Evolutionary conservation across 2,329 filamentous ascomycete genomes (phyloP).

Genomic region (Periconia macrospinosa): DNA sequence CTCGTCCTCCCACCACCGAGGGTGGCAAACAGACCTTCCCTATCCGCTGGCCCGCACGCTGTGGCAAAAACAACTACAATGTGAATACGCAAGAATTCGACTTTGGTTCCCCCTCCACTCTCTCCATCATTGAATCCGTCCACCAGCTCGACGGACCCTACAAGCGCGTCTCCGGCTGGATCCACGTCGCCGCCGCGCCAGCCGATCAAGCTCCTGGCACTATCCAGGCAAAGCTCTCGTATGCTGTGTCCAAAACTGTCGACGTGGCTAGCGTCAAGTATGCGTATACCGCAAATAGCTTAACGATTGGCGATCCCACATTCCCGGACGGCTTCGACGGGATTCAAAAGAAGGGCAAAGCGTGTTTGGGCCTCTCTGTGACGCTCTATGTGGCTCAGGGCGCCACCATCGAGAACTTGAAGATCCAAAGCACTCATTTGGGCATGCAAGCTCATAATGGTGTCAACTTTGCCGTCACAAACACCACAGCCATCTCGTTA

Average conservation of each 20-base stretch:
- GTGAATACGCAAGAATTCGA: constrained; percentile 32
- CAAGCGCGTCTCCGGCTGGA: constrained; percentile 41
- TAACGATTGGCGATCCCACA: constrained; percentile 30
- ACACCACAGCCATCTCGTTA: constrained; percentile 33
- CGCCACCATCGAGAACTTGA: constrained; percentile 35
- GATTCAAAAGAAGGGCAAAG: constrained; percentile 17
- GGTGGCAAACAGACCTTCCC: constrained; percentile 27
- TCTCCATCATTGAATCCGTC: constrained; percentile 33
- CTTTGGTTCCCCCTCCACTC: constrained; percentile 24
- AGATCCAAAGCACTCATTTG: constrained; percentile 40
- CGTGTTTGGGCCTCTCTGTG: constrained; percentile 44
- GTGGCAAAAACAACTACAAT: constrained; percentile 37
- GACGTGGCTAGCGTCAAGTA: constrained; percentile 35
- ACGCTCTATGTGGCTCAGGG: constrained; percentile 41
- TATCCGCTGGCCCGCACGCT: constrained; percentile 40
- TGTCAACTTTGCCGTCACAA: constrained; percentile 34
- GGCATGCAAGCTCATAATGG: constrained; percentile 41
- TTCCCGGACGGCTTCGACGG: constrained; percentile 28
- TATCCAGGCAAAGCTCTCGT: constrained; percentile 39
- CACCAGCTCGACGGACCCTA: constrained; percentile 35
- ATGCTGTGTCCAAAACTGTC: constrained; percentile 40
- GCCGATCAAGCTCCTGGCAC: constrained; percentile 38
- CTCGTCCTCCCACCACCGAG: constrained; percentile 4
- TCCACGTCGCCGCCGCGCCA: constrained; percentile 41
- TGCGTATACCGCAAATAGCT: constrained; percentile 18